Conservation (phyloP, 768 basidiomycete genomes). For the Suillus hirtellus region DNA sequence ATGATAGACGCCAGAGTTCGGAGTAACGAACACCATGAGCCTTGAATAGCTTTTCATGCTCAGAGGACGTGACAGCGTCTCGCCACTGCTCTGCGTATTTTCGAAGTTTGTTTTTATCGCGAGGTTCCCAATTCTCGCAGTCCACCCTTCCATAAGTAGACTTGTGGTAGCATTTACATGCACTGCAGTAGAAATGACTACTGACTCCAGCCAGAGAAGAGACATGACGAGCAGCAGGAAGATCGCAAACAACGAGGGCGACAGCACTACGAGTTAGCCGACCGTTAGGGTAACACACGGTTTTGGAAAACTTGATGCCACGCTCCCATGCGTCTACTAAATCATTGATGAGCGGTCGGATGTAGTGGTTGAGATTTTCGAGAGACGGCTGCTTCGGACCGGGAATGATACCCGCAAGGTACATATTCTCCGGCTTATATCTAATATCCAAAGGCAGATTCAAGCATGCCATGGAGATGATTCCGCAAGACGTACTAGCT, state of each 20-base stretch:
- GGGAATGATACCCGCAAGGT: too few relatives aligned
- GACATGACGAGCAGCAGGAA: too few relatives aligned
- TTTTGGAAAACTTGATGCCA: slow-evolving; percentile 19
- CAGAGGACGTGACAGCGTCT: slow-evolving; percentile 7
- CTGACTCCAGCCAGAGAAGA: too few relatives aligned
- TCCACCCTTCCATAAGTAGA: slow-evolving; percentile 8
- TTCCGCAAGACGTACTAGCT: too few relatives aligned
- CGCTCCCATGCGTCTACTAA: slow-evolving; percentile 17
- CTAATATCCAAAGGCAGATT: too few relatives aligned
- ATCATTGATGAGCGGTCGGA: slow-evolving; percentile 10
- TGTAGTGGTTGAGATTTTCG: slow-evolving; percentile 14
- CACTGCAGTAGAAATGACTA: too few relatives aligned
- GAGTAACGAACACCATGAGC: slow-evolving; percentile 19
- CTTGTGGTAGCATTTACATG: too few relatives aligned
- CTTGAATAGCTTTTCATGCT: slow-evolving; percentile 12
- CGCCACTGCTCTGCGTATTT: slow-evolving; percentile 14
- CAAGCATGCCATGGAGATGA: too few relatives aligned
- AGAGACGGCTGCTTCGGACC: too few relatives aligned
- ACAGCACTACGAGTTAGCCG: slow-evolving; percentile 18
- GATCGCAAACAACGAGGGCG: slow-evolving; percentile 27
- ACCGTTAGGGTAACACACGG: slow-evolving; percentile 14
- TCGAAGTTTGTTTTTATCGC: slow-evolving; percentile 12
- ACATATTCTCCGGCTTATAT: too few relatives aligned
- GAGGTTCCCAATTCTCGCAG: slow-evolving; percentile 16
- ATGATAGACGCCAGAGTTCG: slow-evolving; percentile 18